Percentiles rank a stretch among this genome's conserved stretches.
These are phyloP conservation scores for Paramecium primaurelia DNA, from an alignment of 73 alveolate species.

Conservation along the genomic window DNA sequence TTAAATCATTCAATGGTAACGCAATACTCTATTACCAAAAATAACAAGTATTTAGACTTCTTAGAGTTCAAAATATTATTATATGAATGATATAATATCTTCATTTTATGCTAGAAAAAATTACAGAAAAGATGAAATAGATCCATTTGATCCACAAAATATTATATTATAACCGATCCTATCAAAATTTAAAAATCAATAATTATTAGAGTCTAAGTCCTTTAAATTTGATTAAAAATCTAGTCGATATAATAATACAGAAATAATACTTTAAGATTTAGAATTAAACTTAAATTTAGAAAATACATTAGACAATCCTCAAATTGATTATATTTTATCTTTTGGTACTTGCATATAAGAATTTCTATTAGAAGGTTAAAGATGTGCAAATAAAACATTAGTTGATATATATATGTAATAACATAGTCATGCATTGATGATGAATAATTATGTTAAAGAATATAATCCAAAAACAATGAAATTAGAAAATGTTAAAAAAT, in stretches of 20 bases:
- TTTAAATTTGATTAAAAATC: neutral
- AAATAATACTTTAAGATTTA: neutral
- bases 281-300: neutral
- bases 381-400: neutral
- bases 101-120: neutral
- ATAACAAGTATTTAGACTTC: neutral
- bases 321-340: neutral
- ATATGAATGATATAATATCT: neutral
- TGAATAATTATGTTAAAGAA: neutral
- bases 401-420: neutral
- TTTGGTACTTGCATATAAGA: neutral
- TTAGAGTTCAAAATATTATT: neutral
- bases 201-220: neutral
- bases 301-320: neutral
- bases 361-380: neutral
- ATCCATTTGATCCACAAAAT: slow-evolving; percentile 5
- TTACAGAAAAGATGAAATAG: neutral
- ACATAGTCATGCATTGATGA: neutral
- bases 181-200: neutral
- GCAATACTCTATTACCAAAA: neutral
- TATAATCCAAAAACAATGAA: neutral
- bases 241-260: neutral
- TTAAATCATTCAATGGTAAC: neutral
- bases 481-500: neutral
- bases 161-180: neutral